phyloP scores from a whole-genome alignment of 1,284 basidiomycete genomes.

The Rhodotorula sp. region DNA sequence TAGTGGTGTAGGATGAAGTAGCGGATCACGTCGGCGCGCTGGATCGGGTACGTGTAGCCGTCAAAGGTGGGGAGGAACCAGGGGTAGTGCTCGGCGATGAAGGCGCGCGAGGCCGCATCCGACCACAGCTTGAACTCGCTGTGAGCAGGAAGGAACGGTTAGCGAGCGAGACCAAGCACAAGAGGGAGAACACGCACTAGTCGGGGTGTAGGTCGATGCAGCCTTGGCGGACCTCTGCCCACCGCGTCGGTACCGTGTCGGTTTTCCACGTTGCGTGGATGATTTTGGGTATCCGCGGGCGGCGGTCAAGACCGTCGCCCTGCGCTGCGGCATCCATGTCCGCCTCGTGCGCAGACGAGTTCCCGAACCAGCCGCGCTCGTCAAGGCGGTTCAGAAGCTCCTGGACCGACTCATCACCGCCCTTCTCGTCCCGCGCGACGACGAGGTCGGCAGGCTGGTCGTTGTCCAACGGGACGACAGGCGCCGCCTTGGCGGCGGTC shows the following conservation, averaged over 20 bases:
- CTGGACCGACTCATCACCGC: conserved; percentile 18
- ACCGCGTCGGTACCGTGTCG: conserved; percentile 77
- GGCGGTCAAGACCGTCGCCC: conserved; percentile 54
- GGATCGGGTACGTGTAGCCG: conserved; percentile 88
- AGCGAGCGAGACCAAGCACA: background rate
- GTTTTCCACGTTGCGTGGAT: conserved; percentile 99
- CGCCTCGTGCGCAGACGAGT: conserved; percentile 55
- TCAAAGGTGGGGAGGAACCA: conserved; percentile 94
- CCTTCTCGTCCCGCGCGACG: background rate
- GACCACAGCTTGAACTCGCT: conserved; percentile 98
- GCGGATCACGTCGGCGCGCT: conserved; percentile 94
- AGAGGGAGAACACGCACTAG: no score
- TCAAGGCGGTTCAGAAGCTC: conserved; percentile 28
- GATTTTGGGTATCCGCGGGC: conserved; percentile 75
- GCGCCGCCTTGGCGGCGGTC: background rate
- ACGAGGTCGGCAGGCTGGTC: background rate
- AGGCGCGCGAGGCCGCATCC: conserved; percentile 82
- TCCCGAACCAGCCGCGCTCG: conserved; percentile 29
- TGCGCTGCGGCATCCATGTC: conserved; percentile 45
- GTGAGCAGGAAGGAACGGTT: conserved; percentile 13
- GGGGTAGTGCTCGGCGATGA: conserved; percentile 82
- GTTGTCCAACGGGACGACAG: background rate
- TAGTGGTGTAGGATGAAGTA: conserved; percentile 96
- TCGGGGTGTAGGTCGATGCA: conserved; percentile 62
- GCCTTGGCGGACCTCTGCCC: conserved; percentile 60